These are phyloP conservation scores for Candida andamanensis DNA, from an alignment of 805 yeast species.

Conservation along the genomic window DNA sequence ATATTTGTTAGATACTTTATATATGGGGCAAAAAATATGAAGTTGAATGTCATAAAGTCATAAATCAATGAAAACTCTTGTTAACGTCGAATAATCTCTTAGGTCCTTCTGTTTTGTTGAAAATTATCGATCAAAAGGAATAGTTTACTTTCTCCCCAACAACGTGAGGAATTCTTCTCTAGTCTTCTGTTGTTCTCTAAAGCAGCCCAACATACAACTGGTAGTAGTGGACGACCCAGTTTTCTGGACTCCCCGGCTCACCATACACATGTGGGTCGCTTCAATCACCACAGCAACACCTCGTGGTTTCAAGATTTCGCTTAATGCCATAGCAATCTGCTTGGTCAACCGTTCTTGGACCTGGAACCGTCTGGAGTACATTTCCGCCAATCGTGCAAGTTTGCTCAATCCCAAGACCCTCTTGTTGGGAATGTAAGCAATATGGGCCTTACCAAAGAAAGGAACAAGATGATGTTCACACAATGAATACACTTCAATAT, in stretches of 20 bases:
- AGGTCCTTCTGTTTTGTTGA: too few species aligned
- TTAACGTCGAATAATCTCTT: constrained; percentile 7
- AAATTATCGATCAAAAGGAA: too few species aligned
- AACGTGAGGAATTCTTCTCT: constrained; percentile 91
- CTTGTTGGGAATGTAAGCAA: constrained; percentile 95
- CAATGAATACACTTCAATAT: constrained; percentile 84
- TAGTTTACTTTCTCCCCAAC: constrained; percentile 50
- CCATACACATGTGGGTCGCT: constrained; percentile 99
- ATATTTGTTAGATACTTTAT: constrained; percentile 4
- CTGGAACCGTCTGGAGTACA: constrained; percentile 92
- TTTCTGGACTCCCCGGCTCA: constrained; percentile 94
- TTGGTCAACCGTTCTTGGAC: constrained; percentile 97
- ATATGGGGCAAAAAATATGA: constrained; percentile 12
- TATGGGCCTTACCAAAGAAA: constrained; percentile 93
- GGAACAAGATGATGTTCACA: constrained; percentile 99
- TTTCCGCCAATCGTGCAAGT: constrained; percentile 92
- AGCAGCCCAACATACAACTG: constrained; percentile 95
- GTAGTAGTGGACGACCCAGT: constrained; percentile 91
- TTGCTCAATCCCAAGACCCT: constrained; percentile 89
- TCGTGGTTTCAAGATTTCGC: constrained; percentile 85
- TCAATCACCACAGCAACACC: constrained; percentile 99
- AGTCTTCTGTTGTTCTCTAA: constrained; percentile 89
- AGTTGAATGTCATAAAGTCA: constrained; percentile 33
- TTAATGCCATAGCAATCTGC: constrained; percentile 93
- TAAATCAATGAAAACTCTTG: constrained; percentile 13